phyloP scores from a whole-genome alignment of 352 stramenopile species.

The Plasmopara viticola region DNA sequence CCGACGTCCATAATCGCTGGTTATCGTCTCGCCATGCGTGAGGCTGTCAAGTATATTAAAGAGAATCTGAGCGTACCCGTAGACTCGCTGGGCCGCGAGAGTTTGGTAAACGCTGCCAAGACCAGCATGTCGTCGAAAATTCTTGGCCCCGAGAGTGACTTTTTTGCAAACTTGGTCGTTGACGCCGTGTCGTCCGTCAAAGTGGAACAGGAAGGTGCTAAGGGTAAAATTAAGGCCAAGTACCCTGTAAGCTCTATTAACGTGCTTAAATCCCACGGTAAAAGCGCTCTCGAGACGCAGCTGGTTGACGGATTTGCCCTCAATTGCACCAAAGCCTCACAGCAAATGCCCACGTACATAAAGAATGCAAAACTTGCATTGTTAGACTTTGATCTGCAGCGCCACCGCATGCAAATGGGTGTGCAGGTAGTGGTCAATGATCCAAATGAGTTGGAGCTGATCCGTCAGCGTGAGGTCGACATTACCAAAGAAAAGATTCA shows the following conservation, averaged over 20 bases:
- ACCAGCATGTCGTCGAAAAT: slow-evolving; percentile 99
- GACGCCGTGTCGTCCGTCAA: slow-evolving; percentile 96
- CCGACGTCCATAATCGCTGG: slow-evolving; percentile 98
- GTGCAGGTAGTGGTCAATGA: slow-evolving; percentile 90
- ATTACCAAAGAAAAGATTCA: slow-evolving; percentile 99
- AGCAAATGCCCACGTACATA: slow-evolving; percentile 97
- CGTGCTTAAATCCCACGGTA: slow-evolving; percentile 96
- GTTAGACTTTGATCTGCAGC: slow-evolving; percentile 98
- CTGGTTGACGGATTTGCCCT: slow-evolving; percentile 96
- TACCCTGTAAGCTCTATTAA: slow-evolving; percentile 99
- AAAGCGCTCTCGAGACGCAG: slow-evolving; percentile 84
- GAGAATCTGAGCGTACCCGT: slow-evolving; percentile 96
- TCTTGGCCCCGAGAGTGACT: slow-evolving; percentile 94
- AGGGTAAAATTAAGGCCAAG: slow-evolving; percentile 78
- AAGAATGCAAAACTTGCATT: slow-evolving; percentile 94
- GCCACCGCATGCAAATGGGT: slow-evolving; percentile 97
- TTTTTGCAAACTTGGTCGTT: slow-evolving; percentile 97
- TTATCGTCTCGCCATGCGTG: slow-evolving; percentile 98
- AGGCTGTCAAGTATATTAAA: slow-evolving; percentile 99
- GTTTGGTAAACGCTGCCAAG: slow-evolving; percentile 96
- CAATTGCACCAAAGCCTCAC: slow-evolving; percentile 94
- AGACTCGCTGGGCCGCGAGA: slow-evolving; percentile 89
- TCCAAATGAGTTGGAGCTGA: slow-evolving; percentile 95
- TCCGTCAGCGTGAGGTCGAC: slow-evolving; percentile 98
- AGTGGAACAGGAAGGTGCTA: slow-evolving; percentile 82